Percentiles rank a stretch among this genome's conserved stretches.
Evolutionary conservation across 495 filamentous ascomycete species (phyloP).

Genomic region (Barbatosphaeria neglecta): DNA sequence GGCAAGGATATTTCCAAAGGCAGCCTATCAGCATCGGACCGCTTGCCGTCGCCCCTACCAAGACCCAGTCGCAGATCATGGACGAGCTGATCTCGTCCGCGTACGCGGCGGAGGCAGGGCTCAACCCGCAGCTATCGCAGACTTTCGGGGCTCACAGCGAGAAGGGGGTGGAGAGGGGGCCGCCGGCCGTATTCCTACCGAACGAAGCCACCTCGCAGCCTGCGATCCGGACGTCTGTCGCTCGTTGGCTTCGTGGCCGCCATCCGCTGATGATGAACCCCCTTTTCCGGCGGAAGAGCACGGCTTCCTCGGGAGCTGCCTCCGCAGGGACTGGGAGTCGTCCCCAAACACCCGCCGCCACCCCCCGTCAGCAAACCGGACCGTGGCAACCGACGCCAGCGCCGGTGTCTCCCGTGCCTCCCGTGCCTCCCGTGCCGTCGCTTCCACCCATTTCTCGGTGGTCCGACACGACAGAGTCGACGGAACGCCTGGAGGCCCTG

Average conservation of each 20-base stretch:
- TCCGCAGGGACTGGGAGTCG: too few species aligned
- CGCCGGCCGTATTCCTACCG: neutral
- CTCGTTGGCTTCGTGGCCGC: slow-evolving; percentile 10
- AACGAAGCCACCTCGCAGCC: slow-evolving; percentile 1
- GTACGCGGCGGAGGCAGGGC: slow-evolving; percentile 20
- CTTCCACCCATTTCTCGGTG: neutral
- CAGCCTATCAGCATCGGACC: too few species aligned
- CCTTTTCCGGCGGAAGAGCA: slow-evolving; percentile 2
- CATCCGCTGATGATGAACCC: slow-evolving; percentile 13
- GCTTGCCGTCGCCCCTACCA: neutral
- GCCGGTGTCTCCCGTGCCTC: too few species aligned
- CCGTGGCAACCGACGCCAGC: too few species aligned
- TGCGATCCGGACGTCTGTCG: slow-evolving; percentile 7
- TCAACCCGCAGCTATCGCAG: neutral
- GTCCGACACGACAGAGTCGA: neutral
- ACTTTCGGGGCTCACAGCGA: neutral
- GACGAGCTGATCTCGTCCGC: slow-evolving; percentile 19
- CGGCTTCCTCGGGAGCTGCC: neutral
- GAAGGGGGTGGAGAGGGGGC: neutral
- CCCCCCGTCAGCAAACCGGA: too few species aligned
- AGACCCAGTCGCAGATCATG: slow-evolving; percentile 16
- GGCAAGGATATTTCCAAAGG: neutral
- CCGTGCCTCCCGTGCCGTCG: neutral
- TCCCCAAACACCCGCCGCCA: too few species aligned
- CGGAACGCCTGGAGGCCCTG: neutral